These are phyloP conservation scores for Clonostachys rhizophaga DNA, from an alignment of 2,329 filamentous ascomycete genomes.

Conservation along the genomic window DNA sequence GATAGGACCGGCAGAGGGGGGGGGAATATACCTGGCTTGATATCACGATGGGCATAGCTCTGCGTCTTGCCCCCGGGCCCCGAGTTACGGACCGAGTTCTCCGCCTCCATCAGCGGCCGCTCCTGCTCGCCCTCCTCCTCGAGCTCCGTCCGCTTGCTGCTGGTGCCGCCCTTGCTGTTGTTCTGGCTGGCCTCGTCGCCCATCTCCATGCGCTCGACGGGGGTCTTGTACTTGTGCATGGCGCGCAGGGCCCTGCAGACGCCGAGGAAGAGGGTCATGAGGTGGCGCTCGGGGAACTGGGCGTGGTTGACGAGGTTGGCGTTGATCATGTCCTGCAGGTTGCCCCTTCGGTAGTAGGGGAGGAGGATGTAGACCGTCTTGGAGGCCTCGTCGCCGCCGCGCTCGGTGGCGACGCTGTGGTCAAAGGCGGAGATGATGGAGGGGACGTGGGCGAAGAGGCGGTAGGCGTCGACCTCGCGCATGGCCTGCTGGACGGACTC, in stretches of 20 bases:
- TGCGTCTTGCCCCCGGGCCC: slow-evolving; percentile 59
- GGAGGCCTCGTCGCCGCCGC: slow-evolving; percentile 54
- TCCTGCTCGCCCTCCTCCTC: slow-evolving; percentile 73
- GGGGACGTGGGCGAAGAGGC: slow-evolving; percentile 74
- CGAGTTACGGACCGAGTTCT: slow-evolving; percentile 51
- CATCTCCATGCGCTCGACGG: slow-evolving; percentile 48
- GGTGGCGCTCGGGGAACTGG: slow-evolving; percentile 76
- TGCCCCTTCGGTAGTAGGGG: slow-evolving; percentile 91
- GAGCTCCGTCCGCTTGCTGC: slow-evolving; percentile 47
- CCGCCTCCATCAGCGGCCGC: slow-evolving; percentile 77
- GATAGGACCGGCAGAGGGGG: neutral
- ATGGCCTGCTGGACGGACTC: slow-evolving; percentile 93
- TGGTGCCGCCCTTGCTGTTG: slow-evolving; percentile 20
- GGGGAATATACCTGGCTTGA: slow-evolving; percentile 75
- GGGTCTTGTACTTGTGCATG: slow-evolving; percentile 79
- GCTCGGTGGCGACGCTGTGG: slow-evolving; percentile 74
- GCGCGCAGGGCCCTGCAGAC: slow-evolving; percentile 82
- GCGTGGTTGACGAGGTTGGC: slow-evolving; percentile 96
- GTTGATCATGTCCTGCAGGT: slow-evolving; percentile 97
- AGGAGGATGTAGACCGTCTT: slow-evolving; percentile 97
- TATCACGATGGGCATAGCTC: slow-evolving; percentile 91
- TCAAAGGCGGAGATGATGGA: slow-evolving; percentile 87
- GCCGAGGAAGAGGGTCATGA: slow-evolving; percentile 89
- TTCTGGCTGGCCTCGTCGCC: slow-evolving; percentile 32
- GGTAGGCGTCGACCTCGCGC: slow-evolving; percentile 96